phyloP scores from a whole-genome alignment of 2,329 filamentous ascomycete species.

The Epichloe elymi region DNA sequence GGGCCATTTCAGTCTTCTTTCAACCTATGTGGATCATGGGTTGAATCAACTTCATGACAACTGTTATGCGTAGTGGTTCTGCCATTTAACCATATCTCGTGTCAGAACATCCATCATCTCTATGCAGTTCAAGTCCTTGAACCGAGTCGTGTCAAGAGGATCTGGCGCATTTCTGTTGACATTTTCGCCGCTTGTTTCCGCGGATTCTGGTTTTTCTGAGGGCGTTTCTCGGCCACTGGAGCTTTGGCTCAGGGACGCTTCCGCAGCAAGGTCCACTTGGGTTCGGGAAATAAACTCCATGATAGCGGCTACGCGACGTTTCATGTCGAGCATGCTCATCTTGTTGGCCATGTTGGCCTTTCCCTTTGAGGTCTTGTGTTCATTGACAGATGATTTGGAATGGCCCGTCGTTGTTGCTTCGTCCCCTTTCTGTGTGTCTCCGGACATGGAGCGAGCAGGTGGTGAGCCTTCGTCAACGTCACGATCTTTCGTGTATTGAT shows the following conservation, averaged over 20 bases:
- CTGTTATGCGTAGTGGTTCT: slow-evolving; percentile 49
- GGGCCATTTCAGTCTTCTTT: neutral
- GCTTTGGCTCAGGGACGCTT: slow-evolving; percentile 32
- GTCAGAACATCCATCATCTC: slow-evolving; percentile 89
- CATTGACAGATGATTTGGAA: slow-evolving; percentile 23
- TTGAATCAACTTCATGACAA: neutral
- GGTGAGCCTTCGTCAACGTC: slow-evolving; percentile 47
- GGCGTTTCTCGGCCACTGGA: slow-evolving; percentile 22
- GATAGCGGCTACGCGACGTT: slow-evolving; percentile 69
- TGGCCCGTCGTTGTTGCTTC: slow-evolving; percentile 19
- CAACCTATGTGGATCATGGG: neutral
- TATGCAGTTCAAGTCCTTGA: slow-evolving; percentile 62
- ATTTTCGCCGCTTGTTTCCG: slow-evolving; percentile 21
- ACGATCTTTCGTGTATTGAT: slow-evolving; percentile 71
- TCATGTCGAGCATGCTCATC: slow-evolving; percentile 79
- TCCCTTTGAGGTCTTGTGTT: slow-evolving; percentile 40
- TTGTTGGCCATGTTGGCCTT: slow-evolving; percentile 46
- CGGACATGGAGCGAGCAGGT: slow-evolving; percentile 42
- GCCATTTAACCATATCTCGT: slow-evolving; percentile 71
- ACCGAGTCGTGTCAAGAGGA: slow-evolving; percentile 33
- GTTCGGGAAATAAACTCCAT: slow-evolving; percentile 82
- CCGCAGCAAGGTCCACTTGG: slow-evolving; percentile 72
- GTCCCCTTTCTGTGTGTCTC: slow-evolving; percentile 28
- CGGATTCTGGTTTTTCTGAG: slow-evolving; percentile 21
- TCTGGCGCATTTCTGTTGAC: slow-evolving; percentile 14